Evolutionary conservation across 306 rosid genomes (phyloP).

Genomic region (Cyamopsis tetragonoloba): DNA sequence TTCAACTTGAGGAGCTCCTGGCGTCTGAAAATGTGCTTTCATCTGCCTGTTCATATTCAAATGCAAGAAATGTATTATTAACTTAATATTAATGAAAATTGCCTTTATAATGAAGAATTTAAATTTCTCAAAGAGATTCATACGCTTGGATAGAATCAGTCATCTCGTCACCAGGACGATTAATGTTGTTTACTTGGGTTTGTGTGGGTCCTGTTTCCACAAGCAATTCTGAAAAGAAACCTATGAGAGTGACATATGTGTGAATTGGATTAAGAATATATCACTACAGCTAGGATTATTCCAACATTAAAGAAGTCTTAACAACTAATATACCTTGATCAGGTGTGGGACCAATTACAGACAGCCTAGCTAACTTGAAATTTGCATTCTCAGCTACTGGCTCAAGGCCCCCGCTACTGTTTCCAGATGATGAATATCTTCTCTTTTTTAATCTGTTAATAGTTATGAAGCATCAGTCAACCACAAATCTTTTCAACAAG

Average conservation of each 20-base stretch:
- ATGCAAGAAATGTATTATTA: neutral
- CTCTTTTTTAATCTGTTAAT: slow-evolving; percentile 46
- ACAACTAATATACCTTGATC: slow-evolving; percentile 55
- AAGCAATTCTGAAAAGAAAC: slow-evolving; percentile 56
- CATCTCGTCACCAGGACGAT: slow-evolving; percentile 46
- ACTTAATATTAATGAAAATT: slow-evolving; percentile 6
- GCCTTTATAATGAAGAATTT: neutral
- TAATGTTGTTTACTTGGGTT: slow-evolving; percentile 46
- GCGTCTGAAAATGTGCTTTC: slow-evolving; percentile 67
- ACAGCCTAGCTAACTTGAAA: slow-evolving; percentile 46
- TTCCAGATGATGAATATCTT: slow-evolving; percentile 59
- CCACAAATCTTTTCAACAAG: neutral
- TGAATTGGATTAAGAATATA: slow-evolving; percentile 9
- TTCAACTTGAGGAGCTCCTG: slow-evolving; percentile 65
- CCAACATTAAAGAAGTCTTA: neutral
- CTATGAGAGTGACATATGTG: slow-evolving; percentile 4
- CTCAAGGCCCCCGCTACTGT: slow-evolving; percentile 52
- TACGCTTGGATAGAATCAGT: slow-evolving; percentile 69
- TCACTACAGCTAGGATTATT: neutral
- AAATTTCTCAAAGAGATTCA: slow-evolving; percentile 4
- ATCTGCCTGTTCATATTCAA: slow-evolving; percentile 51
- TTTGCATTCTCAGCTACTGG: slow-evolving; percentile 58
- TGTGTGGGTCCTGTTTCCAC: slow-evolving; percentile 83
- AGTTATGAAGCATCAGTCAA: slow-evolving; percentile 17
- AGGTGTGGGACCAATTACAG: slow-evolving; percentile 46